Percentiles rank a stretch among this genome's conserved stretches.
Conservation (phyloP, 78 protist species). For the Dictyostelium citrinum region DNA sequence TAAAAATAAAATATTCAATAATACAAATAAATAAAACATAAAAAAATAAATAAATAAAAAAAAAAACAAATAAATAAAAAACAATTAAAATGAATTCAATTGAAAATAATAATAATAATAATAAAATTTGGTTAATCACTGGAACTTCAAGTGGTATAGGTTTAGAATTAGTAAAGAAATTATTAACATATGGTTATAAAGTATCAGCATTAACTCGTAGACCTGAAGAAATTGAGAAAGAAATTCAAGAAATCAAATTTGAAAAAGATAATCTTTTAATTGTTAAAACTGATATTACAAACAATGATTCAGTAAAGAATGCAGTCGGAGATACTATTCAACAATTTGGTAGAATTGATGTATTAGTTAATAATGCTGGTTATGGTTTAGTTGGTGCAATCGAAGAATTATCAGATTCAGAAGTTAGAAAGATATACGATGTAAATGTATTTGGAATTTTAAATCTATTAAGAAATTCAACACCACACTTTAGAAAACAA, state of each 20-base stretch:
- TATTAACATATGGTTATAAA: not conserved
- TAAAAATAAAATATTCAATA: too few species aligned
- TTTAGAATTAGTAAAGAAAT: not conserved
- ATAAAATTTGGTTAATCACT: slow-evolving; percentile 13
- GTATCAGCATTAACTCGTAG: not conserved
- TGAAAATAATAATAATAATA: not conserved
- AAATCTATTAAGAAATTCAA: not conserved
- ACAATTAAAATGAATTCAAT: not conserved
- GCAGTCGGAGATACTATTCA: slow-evolving; percentile 82
- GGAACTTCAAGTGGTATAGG: not conserved
- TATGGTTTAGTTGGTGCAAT: not conserved
- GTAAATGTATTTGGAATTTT: not conserved
- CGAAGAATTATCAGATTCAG: not conserved
- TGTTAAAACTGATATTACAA: slow-evolving; percentile 72
- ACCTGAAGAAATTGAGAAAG: not conserved
- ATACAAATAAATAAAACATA: too few species aligned
- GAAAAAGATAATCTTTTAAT: not conserved
- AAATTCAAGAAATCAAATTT: not conserved
- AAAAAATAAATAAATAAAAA: too few species aligned
- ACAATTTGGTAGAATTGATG: slow-evolving; percentile 89
- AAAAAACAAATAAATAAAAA: not conserved
- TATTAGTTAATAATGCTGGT: slow-evolving; percentile 88
- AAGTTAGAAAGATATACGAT: not conserved
- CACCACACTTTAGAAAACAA: slow-evolving; percentile 3
- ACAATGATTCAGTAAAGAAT: slow-evolving; percentile 63